Evolutionary conservation across 352 stramenopile species (phyloP).

Genomic region (Pythium volutum): DNA sequence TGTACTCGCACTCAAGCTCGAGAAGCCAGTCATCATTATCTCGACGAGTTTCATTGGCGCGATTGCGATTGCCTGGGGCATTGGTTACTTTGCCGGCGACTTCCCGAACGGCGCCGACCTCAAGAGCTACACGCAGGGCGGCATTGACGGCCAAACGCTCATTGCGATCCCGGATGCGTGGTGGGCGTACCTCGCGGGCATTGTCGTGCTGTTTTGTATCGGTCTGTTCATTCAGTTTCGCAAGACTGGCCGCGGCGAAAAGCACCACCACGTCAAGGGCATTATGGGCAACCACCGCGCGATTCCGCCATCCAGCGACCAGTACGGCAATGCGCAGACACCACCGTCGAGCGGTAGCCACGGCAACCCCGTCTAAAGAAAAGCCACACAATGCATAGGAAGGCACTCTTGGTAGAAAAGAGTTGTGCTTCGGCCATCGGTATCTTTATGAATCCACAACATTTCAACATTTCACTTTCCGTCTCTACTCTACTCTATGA

Average conservation of each 20-base stretch:
- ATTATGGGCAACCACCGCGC: conserved; percentile 23
- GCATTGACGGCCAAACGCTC: conserved; percentile 30
- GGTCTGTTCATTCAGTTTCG: conserved; percentile 41
- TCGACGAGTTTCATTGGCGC: conserved; percentile 57
- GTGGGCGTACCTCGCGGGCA: conserved; percentile 60
- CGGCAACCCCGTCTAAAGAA: conserved; percentile 23
- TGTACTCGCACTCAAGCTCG: conserved; percentile 42
- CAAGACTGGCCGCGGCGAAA: conserved; percentile 23
- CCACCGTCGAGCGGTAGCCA: conserved; percentile 10
- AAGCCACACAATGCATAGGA: background rate
- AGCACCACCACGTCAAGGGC: conserved; percentile 35
- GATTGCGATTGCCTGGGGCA: conserved; percentile 39
- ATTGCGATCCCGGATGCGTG: conserved; percentile 47
- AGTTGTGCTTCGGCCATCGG: background rate
- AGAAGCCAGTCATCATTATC: conserved; percentile 59
- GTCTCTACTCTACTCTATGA: background rate
- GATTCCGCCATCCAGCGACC: conserved; percentile 7
- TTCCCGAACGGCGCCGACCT: conserved; percentile 57
- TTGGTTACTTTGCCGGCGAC: conserved; percentile 60
- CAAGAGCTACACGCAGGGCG: conserved; percentile 30
- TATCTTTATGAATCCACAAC: background rate
- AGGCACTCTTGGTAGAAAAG: background rate
- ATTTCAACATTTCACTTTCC: background rate
- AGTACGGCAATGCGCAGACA: conserved; percentile 17
- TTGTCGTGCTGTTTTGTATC: conserved; percentile 45